Evolutionary conservation across 129 eudicot genomes (phyloP).

Genomic region (Tanacetum coccineum): DNA sequence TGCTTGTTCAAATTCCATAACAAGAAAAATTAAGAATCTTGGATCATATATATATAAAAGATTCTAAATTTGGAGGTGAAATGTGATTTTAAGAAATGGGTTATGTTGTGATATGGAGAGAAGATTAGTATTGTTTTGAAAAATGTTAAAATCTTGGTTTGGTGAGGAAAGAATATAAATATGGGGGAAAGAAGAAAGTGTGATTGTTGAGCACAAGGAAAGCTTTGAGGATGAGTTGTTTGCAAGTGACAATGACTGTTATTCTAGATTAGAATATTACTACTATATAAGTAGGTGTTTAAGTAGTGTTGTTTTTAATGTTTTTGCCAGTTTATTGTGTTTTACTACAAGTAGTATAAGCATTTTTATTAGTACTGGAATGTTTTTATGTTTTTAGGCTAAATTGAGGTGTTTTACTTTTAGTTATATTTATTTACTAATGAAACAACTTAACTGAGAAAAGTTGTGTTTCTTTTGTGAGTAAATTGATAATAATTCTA

Average conservation of each 20-base stretch:
- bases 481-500: too few relatives aligned
- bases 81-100: conserved; percentile 11
- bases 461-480: too few relatives aligned
- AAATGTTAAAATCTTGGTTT: conserved; percentile 1
- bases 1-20: conserved; percentile 44
- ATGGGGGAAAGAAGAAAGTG: conserved; percentile 4
- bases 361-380: too few relatives aligned
- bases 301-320: too few relatives aligned
- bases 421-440: too few relatives aligned
- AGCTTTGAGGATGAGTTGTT: conserved; percentile 14
- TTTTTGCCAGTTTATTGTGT: too few relatives aligned
- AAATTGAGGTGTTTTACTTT: too few relatives aligned
- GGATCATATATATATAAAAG: conserved; percentile 1
- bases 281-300: too few relatives aligned
- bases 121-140: conserved; percentile 21
- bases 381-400: too few relatives aligned
- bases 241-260: conserved; percentile 36
- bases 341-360: too few relatives aligned
- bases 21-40: neutral
- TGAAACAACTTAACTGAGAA: too few relatives aligned
- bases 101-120: neutral
- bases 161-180: conserved; percentile 25
- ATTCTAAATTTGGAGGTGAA: neutral
- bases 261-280: neutral
- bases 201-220: conserved; percentile 21